Conservation (phyloP, 164 flowering plant species). For the Euptelea pleiosperma region DNA sequence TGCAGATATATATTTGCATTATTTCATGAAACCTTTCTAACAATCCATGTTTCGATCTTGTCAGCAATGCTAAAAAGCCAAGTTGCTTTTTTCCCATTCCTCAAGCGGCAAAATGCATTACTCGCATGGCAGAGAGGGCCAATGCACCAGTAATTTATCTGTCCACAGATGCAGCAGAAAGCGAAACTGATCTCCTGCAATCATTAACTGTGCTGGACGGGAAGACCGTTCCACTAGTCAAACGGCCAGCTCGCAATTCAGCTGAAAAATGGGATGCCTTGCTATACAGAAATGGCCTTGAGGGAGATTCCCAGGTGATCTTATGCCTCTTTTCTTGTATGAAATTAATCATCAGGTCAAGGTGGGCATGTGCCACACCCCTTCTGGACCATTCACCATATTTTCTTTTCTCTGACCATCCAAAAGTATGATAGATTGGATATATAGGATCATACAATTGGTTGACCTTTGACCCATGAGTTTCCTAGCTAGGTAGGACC, state of each 20-base stretch:
- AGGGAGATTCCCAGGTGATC: constrained; percentile 75
- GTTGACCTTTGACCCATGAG: too few species aligned
- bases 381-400: too few species aligned
- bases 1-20: too few species aligned
- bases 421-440: too few species aligned
- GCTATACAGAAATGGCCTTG: constrained; percentile 64
- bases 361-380: background rate
- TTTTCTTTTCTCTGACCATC: too few species aligned
- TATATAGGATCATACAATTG: too few species aligned
- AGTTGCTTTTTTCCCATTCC: constrained; percentile 98
- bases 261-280: constrained; percentile 99
- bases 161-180: constrained; percentile 97
- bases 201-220: constrained; percentile 64
- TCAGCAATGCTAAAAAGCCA: constrained; percentile 80
- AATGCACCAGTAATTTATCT: constrained; percentile 88
- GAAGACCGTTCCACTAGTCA: constrained; percentile 76
- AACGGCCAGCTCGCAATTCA: constrained; percentile 71
- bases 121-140: constrained; percentile 64
- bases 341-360: background rate
- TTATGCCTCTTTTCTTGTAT: background rate
- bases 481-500: too few species aligned
- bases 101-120: constrained; percentile 94
- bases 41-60: constrained; percentile 10
- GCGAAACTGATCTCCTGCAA: constrained; percentile 89
- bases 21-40: too few species aligned